Conservation (phyloP, 805 yeast genomes). For the Metschnikowia continentalis region DNA sequence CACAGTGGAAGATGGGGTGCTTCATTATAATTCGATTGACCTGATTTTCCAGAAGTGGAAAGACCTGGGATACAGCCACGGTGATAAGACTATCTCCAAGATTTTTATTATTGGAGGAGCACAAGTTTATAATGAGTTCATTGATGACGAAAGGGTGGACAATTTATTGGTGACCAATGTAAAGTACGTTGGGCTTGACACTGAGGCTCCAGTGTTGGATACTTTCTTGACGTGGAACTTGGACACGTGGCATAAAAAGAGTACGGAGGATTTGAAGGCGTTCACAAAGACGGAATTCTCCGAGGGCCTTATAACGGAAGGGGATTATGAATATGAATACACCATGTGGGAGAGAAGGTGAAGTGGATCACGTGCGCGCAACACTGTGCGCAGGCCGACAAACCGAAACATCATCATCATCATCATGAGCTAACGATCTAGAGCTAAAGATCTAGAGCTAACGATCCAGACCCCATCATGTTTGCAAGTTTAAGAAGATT, state of each 20-base stretch:
- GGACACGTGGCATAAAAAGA: constrained; percentile 34
- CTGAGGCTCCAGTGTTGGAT: constrained; percentile 54
- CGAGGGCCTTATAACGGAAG: constrained; percentile 31
- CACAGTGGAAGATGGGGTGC: constrained; percentile 21
- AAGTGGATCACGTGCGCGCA: not conserved
- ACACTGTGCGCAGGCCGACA: not conserved
- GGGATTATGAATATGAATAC: constrained; percentile 50
- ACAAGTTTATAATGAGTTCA: constrained; percentile 65
- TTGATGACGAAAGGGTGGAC: constrained; percentile 42
- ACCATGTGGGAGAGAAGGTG: constrained; percentile 48
- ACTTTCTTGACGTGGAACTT: constrained; percentile 50
- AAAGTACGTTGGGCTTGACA: constrained; percentile 20
- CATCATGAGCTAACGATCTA: not conserved
- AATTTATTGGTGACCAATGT: constrained; percentile 71
- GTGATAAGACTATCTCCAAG: constrained; percentile 38
- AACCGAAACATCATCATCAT: not conserved
- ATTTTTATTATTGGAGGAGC: constrained; percentile 92
- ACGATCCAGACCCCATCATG: constrained; percentile 5
- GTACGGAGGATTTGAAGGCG: constrained; percentile 31
- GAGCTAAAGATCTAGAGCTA: not conserved
- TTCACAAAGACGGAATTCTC: constrained; percentile 34
- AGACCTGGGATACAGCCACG: constrained; percentile 9
- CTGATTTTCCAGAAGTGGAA: constrained; percentile 32
- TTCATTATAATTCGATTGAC: constrained; percentile 28
- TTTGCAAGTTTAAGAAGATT: constrained; percentile 23